Evolutionary conservation across 2,329 filamentous ascomycete genomes (phyloP), one percentile per base, ranked within the genome.

Genomic region (Berkeleyomyces basicola): DNA sequence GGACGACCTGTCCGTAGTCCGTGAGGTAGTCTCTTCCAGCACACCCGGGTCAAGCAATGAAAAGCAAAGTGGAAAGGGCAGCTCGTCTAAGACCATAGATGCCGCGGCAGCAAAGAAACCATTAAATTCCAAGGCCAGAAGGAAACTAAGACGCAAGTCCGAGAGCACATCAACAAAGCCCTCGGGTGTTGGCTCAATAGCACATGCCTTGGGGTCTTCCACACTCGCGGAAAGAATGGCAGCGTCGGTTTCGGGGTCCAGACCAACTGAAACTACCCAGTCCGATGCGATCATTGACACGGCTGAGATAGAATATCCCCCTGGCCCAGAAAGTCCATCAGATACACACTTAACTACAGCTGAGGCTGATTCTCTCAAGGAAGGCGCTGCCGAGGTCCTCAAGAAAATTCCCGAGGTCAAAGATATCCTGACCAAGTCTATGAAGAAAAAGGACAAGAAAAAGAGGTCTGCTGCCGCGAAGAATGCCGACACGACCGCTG

Each of bases 351-450:
- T 4, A 37, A 14, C 7, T 3, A 37, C 4, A 10, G 37, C 57
- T 4, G 57, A 59, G n/a, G 42, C 57, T n/a, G 60, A 64, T 7
- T 37, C 47, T 40, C 43, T 64, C 16, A 64, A 62, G 33, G 62
- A 66, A 40, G 64, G 62, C 36, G 65, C 64, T 5, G 62, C 60
- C 3, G 49, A 61, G 58, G 64, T 66, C 10, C 55, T 66, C 14
- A 61, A 63, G 44, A 58, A 58, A 23, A 60, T 65, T 10, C 53
- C 62, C 7, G 58, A 63, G 53, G 57, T 37, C 11, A 46, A 64
- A 43, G 61, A 66, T 40, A 66, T 66, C 11, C 59, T 61, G 7
- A 49, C 62, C 11, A 63, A 63, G 39, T 63, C 65, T 36, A 31
- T 65, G 40, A 65, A 66, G 36, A 61, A 64, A 10, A 59, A 62